Conservation (phyloP, 371 early-diverging fungal genomes). For the Circinella minor region DNA sequence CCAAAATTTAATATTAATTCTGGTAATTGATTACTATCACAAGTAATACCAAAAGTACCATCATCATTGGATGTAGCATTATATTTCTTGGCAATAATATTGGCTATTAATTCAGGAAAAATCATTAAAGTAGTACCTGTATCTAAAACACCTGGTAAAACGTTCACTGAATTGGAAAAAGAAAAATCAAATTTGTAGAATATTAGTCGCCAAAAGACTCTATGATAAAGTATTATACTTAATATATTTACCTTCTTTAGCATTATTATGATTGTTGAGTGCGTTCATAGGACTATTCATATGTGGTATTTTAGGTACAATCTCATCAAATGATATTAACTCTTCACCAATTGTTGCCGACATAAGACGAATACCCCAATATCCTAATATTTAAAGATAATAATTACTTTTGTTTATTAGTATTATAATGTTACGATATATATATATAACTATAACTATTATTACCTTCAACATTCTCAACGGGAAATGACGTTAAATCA, state of each 20-base stretch:
- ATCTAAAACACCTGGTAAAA: slow-evolving; percentile 54
- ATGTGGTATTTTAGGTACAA: too few relatives aligned
- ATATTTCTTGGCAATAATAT: slow-evolving; percentile 23
- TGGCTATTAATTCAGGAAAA: slow-evolving; percentile 26
- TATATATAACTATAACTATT: not conserved
- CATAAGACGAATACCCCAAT: slow-evolving; percentile 15
- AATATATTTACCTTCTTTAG: not conserved
- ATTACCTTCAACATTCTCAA: slow-evolving; percentile 27
- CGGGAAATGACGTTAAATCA: slow-evolving; percentile 24
- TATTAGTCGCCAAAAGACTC: not conserved
- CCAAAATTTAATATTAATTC: slow-evolving; percentile 25
- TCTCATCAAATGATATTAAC: too few relatives aligned
- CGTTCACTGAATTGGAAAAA: slow-evolving; percentile 1
- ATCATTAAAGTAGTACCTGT: slow-evolving; percentile 52
- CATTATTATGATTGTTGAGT: not conserved
- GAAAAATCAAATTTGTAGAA: slow-evolving; percentile 4
- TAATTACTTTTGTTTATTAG: not conserved
- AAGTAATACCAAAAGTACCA: slow-evolving; percentile 32
- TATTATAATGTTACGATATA: not conserved
- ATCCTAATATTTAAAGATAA: slow-evolving; percentile 14
- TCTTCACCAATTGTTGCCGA: too few relatives aligned
- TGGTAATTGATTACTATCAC: slow-evolving; percentile 20
- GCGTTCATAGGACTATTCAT: too few relatives aligned
- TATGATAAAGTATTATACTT: not conserved
- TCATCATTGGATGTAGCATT: slow-evolving; percentile 28